Evolutionary conservation across 352 stramenopile genomes (phyloP).

Genomic region (Phytophthora quininea): DNA sequence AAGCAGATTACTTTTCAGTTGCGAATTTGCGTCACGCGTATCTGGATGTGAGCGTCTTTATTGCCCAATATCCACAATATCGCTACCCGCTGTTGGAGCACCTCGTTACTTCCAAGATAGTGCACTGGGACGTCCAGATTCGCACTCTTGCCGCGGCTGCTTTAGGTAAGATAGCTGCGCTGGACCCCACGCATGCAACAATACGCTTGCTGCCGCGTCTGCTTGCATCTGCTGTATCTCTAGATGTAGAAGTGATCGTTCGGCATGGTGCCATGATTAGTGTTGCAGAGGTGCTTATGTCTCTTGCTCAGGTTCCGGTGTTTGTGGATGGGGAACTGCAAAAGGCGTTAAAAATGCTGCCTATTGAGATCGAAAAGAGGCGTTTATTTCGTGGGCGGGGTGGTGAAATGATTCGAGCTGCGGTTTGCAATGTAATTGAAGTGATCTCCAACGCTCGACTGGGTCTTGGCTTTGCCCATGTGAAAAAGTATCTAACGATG

Average conservation of each 20-base stretch:
- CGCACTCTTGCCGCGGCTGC: conserved; percentile 87
- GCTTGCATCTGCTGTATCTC: conserved; percentile 72
- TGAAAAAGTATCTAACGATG: conserved; percentile 82
- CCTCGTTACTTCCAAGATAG: conserved; percentile 87
- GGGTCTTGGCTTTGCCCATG: conserved; percentile 56
- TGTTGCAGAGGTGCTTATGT: conserved; percentile 84
- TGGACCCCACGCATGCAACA: conserved; percentile 84
- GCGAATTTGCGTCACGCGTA: conserved; percentile 92
- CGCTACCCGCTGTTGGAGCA: conserved; percentile 86
- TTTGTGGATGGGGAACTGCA: conserved; percentile 80
- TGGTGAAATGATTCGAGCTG: conserved; percentile 94
- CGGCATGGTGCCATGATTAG: conserved; percentile 95
- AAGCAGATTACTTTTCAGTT: conserved; percentile 98
- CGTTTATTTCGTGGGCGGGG: conserved; percentile 96
- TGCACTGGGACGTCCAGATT: conserved; percentile 96
- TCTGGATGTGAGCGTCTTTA: conserved; percentile 88
- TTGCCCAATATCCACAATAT: conserved; percentile 93
- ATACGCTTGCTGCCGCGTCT: conserved; percentile 85
- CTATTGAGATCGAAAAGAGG: conserved; percentile 92
- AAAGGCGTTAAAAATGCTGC: conserved; percentile 69
- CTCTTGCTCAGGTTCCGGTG: conserved; percentile 51
- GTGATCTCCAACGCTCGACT: conserved; percentile 72
- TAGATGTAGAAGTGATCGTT: conserved; percentile 90
- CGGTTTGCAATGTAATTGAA: conserved; percentile 95
- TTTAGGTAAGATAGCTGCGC: conserved; percentile 81